phyloP scores from a whole-genome alignment of 2,329 filamentous ascomycete genomes.

The Ilyonectria mors-panacis region DNA sequence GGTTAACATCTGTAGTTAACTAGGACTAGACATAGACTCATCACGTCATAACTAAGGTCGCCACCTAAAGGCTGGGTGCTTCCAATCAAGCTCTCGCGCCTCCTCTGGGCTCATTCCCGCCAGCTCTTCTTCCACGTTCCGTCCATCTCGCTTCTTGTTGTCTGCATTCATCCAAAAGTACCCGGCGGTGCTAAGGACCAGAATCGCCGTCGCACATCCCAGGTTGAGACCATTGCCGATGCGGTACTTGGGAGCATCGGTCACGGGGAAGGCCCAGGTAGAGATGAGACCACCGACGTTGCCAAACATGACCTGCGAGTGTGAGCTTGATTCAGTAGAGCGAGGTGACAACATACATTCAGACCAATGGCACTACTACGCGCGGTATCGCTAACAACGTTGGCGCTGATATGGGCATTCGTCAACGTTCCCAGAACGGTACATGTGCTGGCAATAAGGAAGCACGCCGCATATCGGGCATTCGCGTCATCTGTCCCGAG shows the following conservation, averaged over 20 bases:
- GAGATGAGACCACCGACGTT: constrained; percentile 75
- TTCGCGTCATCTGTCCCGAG: constrained; percentile 62
- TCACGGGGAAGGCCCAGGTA: constrained; percentile 75
- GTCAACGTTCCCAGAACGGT: constrained; percentile 74
- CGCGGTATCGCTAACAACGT: constrained; percentile 76
- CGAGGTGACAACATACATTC: constrained; percentile 39
- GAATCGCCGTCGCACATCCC: constrained; percentile 69
- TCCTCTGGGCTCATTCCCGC: constrained; percentile 67
- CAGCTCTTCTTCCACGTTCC: constrained; percentile 70
- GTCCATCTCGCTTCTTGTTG: constrained; percentile 71
- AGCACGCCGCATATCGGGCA: constrained; percentile 74
- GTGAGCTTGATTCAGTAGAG: constrained; percentile 12
- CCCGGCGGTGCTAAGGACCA: constrained; percentile 65
- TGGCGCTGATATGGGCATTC: constrained; percentile 74
- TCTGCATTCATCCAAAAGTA: constrained; percentile 74
- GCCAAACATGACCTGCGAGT: constrained; percentile 47
- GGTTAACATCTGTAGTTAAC: neutral
- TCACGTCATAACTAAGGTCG: constrained; percentile 18
- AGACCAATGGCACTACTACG: constrained; percentile 73
- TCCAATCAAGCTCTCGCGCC: constrained; percentile 76
- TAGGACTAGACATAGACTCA: neutral
- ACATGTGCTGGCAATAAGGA: constrained; percentile 72
- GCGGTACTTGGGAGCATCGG: constrained; percentile 74
- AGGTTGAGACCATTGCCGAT: constrained; percentile 78
- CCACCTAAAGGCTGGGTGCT: constrained; percentile 78